These are phyloP conservation scores for Dryas octopetala DNA, from an alignment of 306 rosid species.

Conservation along the genomic window DNA sequence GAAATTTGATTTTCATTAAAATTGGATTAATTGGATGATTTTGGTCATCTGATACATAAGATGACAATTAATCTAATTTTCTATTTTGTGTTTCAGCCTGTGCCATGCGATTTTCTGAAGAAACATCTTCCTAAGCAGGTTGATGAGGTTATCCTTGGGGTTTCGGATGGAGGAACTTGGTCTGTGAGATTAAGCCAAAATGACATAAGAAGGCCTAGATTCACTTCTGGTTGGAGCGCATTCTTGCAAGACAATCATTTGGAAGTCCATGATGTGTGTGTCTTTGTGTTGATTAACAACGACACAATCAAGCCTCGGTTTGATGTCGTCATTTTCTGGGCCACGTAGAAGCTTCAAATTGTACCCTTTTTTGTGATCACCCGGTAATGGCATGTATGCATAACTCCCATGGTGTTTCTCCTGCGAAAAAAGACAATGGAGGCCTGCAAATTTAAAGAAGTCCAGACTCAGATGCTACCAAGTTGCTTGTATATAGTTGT, in stretches of 20 bases:
- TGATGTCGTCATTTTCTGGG: neutral
- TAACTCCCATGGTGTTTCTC: too few relatives aligned
- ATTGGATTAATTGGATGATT: too few relatives aligned
- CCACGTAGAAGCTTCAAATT: neutral
- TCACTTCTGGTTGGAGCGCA: neutral
- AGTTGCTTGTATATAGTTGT: too few relatives aligned
- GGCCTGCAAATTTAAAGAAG: neutral
- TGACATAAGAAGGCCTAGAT: neutral
- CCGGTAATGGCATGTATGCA: too few relatives aligned
- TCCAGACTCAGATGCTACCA: too few relatives aligned
- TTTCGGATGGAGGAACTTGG: neutral
- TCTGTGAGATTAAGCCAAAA: neutral
- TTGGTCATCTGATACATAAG: too few relatives aligned
- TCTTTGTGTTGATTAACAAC: neutral
- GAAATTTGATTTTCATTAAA: too few relatives aligned
- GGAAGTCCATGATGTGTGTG: neutral
- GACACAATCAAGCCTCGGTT: neutral
- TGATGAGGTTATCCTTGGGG: conserved; percentile 16
- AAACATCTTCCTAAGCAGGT: neutral
- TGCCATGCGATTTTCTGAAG: neutral
- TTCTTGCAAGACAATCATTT: neutral
- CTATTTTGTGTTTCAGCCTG: neutral
- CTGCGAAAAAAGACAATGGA: too few relatives aligned
- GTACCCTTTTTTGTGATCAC: neutral
- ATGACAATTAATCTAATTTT: too few relatives aligned